phyloP scores from a whole-genome alignment of 1,139 yeast genomes.

The Geotrichum australiense region DNA sequence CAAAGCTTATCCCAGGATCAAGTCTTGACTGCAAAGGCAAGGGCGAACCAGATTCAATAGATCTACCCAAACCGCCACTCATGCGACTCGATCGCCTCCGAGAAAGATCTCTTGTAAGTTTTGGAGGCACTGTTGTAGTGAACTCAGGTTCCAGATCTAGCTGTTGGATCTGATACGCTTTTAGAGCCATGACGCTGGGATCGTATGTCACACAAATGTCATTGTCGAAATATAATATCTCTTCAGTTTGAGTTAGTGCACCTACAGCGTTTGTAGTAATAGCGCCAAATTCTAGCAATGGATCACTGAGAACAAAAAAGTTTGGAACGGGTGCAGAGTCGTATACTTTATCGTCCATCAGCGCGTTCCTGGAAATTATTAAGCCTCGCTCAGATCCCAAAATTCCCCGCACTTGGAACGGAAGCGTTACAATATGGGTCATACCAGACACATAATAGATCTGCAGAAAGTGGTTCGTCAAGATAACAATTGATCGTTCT shows the following conservation, averaged over 20 bases:
- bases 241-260: conserved; percentile 53
- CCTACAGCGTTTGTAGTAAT: conserved; percentile 67
- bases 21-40: conserved; percentile 10
- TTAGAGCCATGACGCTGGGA: conserved; percentile 19
- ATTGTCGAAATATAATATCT: conserved; percentile 34
- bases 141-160: conserved; percentile 11
- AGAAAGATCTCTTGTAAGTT: conserved; percentile 1
- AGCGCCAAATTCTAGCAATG: conserved; percentile 59
- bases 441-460: conserved; percentile 55
- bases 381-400: conserved; percentile 59
- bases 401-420: conserved; percentile 52
- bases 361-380: conserved; percentile 46
- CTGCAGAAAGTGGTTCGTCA: conserved; percentile 23
- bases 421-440: conserved; percentile 52
- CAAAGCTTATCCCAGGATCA: conserved; percentile 10
- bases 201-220: conserved; percentile 28
- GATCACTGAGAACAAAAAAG: conserved; percentile 60
- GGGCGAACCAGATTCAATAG: conserved; percentile 6
- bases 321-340: conserved; percentile 29
- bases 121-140: background rate
- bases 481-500: conserved; percentile 28
- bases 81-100: conserved; percentile 17
- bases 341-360: conserved; percentile 10
- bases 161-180: conserved; percentile 26
- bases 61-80: conserved; percentile 10